These are phyloP conservation scores for Hymenoscyphus infarciens DNA, from an alignment of 2,329 filamentous ascomycete species.

Conservation along the genomic window DNA sequence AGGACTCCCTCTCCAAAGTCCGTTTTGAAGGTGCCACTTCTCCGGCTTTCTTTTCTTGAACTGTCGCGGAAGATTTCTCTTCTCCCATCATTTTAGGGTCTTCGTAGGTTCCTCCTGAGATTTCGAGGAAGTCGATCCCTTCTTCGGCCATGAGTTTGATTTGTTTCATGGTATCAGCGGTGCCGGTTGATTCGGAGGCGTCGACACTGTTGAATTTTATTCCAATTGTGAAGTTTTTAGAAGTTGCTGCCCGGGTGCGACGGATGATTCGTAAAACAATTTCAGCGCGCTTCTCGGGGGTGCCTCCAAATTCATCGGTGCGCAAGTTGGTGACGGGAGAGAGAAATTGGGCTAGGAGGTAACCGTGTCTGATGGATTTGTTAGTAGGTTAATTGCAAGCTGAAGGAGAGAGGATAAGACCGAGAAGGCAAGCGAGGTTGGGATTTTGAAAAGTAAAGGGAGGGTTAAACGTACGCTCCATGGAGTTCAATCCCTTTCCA, in stretches of 20 bases:
- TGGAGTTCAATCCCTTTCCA: slow-evolving; percentile 54
- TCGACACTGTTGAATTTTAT: slow-evolving; percentile 58
- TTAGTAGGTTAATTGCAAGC: neutral
- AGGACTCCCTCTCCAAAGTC: slow-evolving; percentile 58
- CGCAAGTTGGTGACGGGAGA: slow-evolving; percentile 65
- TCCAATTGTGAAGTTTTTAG: slow-evolving; percentile 44
- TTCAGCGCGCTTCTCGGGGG: slow-evolving; percentile 65
- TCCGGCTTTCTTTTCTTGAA: neutral
- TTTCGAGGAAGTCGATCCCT: slow-evolving; percentile 63
- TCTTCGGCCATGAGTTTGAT: slow-evolving; percentile 46
- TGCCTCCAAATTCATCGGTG: slow-evolving; percentile 64
- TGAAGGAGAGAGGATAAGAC: too few species aligned
- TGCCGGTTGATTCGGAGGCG: slow-evolving; percentile 38
- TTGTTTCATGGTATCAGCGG: slow-evolving; percentile 56
- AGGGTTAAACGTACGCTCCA: slow-evolving; percentile 40
- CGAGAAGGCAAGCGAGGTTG: too few species aligned
- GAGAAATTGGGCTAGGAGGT: slow-evolving; percentile 67
- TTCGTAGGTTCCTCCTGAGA: slow-evolving; percentile 61
- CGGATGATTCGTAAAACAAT: slow-evolving; percentile 64
- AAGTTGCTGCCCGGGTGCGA: slow-evolving; percentile 44
- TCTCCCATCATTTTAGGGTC: slow-evolving; percentile 38
- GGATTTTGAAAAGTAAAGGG: too few species aligned
- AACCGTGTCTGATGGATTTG: slow-evolving; percentile 54
- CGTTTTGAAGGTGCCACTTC: slow-evolving; percentile 16
- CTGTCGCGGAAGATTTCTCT: neutral